phyloP scores from a whole-genome alignment of 352 stramenopile genomes.

The Phytophthora cryptogea region DNA sequence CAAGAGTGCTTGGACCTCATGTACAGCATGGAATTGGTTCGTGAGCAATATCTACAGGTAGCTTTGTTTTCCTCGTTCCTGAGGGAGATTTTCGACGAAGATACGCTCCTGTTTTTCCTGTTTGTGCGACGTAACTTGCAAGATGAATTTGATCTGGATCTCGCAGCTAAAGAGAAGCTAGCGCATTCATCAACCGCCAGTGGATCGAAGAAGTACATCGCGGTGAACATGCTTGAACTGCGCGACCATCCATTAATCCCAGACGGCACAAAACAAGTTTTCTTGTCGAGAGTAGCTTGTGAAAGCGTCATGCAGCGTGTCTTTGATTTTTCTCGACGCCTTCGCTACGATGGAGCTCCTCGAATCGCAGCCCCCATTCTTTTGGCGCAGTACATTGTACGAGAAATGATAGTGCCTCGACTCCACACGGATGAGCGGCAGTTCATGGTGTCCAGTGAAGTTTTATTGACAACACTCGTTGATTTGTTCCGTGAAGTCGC shows the following conservation, averaged over 20 bases:
- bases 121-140: conserved; percentile 52
- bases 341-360: conserved; percentile 10
- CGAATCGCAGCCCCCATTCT: conserved; percentile 23
- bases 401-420: conserved; percentile 23
- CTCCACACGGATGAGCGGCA: conserved; percentile 14
- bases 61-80: conserved; percentile 67
- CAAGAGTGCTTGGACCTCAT: conserved; percentile 80
- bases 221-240: conserved; percentile 33
- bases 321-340: conserved; percentile 32
- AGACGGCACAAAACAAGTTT: conserved; percentile 62
- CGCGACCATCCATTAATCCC: conserved; percentile 53
- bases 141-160: conserved; percentile 53
- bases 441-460: conserved; percentile 42
- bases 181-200: conserved; percentile 45
- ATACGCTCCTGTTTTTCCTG: conserved; percentile 69
- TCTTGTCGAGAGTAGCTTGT: conserved; percentile 45
- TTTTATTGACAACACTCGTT: conserved; percentile 50
- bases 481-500: conserved; percentile 55
- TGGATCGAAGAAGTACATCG: conserved; percentile 50
- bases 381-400: conserved; percentile 49
- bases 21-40: conserved; percentile 58
- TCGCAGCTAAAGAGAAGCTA: conserved; percentile 66
- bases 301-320: conserved; percentile 49
- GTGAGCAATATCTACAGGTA: conserved; percentile 53
- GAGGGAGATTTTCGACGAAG: conserved; percentile 69